phyloP scores from a whole-genome alignment of 257 asterid species.

The Cynanchum wilfordii region DNA sequence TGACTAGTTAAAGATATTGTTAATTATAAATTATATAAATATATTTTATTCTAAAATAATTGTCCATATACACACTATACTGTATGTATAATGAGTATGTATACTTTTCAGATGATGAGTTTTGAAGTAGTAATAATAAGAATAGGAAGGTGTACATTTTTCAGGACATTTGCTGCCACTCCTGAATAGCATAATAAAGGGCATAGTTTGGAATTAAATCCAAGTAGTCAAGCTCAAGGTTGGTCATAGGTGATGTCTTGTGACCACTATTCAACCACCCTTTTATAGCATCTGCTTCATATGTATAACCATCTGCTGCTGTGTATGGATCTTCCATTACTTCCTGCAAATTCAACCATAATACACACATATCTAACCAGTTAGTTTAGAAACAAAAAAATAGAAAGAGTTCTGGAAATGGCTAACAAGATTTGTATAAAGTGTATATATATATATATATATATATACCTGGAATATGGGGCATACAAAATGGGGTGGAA shows the following conservation, averaged over 20 bases:
- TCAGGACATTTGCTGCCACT: constrained; percentile 61
- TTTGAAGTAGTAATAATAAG: no score
- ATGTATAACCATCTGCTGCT: constrained; percentile 93
- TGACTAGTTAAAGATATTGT: no score
- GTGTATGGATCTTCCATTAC: constrained; percentile 84
- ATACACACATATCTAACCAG: background rate
- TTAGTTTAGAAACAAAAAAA: background rate
- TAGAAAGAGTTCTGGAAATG: background rate
- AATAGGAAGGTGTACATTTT: background rate
- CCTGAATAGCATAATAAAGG: constrained; percentile 84
- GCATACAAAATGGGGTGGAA: constrained; percentile 79
- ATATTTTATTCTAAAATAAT: no score
- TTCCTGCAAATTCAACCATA: constrained; percentile 46
- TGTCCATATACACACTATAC: no score
- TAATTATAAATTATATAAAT: no score
- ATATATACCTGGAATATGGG: constrained; percentile 69
- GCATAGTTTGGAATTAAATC: constrained; percentile 84
- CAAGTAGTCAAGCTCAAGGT: constrained; percentile 65
- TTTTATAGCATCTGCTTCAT: constrained; percentile 79
- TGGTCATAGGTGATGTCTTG: constrained; percentile 90
- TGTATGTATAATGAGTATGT: no score
- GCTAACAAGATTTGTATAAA: background rate
- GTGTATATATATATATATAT: no score
- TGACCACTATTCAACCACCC: constrained; percentile 94
- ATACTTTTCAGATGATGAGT: no score